phyloP scores from a whole-genome alignment of 495 filamentous ascomycete species.

The Melanomma pulvis-pyrius region DNA sequence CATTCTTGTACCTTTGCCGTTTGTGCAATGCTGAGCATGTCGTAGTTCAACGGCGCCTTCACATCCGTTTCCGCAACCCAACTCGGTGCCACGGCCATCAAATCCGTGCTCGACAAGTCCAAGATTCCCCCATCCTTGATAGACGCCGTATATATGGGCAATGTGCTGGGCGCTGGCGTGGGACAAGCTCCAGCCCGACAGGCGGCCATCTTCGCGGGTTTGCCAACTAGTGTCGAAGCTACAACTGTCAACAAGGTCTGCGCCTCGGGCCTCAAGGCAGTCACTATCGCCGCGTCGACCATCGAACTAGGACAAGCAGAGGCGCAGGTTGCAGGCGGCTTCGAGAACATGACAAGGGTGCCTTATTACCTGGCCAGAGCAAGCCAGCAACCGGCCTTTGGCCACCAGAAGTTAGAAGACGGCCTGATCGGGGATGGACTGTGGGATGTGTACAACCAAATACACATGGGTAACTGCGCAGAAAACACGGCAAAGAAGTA shows the following conservation, averaged over 20 bases:
- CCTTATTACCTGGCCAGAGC: constrained; percentile 87
- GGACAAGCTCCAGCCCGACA: constrained; percentile 93
- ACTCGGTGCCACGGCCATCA: constrained; percentile 86
- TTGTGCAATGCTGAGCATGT: constrained; percentile 9
- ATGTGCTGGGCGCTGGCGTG: constrained; percentile 81
- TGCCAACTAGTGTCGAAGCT: constrained; percentile 76
- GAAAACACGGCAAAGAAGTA: constrained; percentile 92
- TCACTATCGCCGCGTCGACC: constrained; percentile 85
- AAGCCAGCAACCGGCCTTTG: constrained; percentile 76
- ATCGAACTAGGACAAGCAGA: constrained; percentile 88
- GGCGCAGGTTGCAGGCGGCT: constrained; percentile 88
- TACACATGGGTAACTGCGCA: constrained; percentile 98
- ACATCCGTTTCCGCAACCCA: constrained; percentile 77
- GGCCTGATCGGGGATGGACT: constrained; percentile 93
- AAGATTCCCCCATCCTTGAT: constrained; percentile 75
- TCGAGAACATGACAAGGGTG: constrained; percentile 96
- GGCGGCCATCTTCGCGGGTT: constrained; percentile 83
- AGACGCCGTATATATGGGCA: constrained; percentile 93
- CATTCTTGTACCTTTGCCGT: neutral
- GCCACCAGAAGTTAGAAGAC: constrained; percentile 83
- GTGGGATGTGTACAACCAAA: constrained; percentile 94
- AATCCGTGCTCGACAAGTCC: constrained; percentile 81
- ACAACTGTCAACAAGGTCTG: constrained; percentile 97
- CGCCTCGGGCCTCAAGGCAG: constrained; percentile 89
- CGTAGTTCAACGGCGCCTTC: constrained; percentile 89